These are phyloP conservation scores for Mycotypha africana DNA, from an alignment of 371 early-diverging fungal species.

Conservation along the genomic window DNA sequence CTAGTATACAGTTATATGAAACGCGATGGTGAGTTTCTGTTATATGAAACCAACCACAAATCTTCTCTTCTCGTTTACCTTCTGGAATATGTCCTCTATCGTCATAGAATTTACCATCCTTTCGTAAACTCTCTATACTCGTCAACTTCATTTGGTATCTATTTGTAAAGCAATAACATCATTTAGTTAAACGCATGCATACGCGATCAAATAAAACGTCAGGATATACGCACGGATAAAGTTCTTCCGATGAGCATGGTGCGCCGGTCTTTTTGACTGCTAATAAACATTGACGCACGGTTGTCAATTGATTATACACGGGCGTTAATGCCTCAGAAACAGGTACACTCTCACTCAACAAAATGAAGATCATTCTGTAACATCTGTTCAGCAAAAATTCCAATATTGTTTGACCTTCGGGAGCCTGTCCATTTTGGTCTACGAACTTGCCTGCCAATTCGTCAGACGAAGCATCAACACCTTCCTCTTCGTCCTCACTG, in stretches of 20 bases:
- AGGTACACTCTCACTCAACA: slow-evolving; percentile 73
- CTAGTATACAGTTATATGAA: background rate
- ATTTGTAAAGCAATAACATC: too few species aligned
- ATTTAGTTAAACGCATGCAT: too few species aligned
- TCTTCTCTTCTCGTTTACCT: slow-evolving; percentile 36
- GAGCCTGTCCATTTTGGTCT: slow-evolving; percentile 56
- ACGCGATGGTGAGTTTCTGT: background rate
- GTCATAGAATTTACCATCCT: slow-evolving; percentile 83
- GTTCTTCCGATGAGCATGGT: slow-evolving; percentile 54
- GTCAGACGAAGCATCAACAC: background rate
- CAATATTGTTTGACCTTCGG: slow-evolving; percentile 64
- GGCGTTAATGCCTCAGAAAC: slow-evolving; percentile 77
- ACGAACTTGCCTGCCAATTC: slow-evolving; percentile 48
- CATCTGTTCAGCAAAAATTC: slow-evolving; percentile 85
- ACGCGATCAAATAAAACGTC: background rate
- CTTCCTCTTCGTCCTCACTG: slow-evolving; percentile 16
- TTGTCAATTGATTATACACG: slow-evolving; percentile 77
- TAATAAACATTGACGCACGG: slow-evolving; percentile 74
- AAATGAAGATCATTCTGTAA: slow-evolving; percentile 75
- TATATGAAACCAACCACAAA: background rate
- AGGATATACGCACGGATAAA: slow-evolving; percentile 39
- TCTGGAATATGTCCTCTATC: slow-evolving; percentile 77
- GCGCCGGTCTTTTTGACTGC: slow-evolving; percentile 78
- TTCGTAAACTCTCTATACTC: slow-evolving; percentile 70
- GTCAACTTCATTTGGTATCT: slow-evolving; percentile 81